phyloP scores from a whole-genome alignment of 257 asterid species.

The Anisodus tanguticus region DNA sequence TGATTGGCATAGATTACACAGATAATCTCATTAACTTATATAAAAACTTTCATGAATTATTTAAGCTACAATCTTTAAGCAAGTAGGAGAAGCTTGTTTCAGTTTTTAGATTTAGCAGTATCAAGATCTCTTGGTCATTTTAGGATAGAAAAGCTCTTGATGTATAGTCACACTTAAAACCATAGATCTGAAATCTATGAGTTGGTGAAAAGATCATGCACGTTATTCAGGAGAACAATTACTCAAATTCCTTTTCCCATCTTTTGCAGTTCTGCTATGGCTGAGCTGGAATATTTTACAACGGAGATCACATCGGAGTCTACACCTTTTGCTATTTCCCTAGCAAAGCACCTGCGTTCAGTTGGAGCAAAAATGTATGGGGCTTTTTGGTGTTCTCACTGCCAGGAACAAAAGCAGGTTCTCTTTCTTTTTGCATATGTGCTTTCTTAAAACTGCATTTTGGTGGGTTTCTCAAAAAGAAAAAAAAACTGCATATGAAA shows the following conservation, averaged over 20 bases:
- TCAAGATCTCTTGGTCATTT: neutral
- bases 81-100: neutral
- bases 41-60: neutral
- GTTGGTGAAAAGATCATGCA: slow-evolving; percentile 17
- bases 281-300: slow-evolving; percentile 64
- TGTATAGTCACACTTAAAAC: neutral
- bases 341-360: slow-evolving; percentile 77
- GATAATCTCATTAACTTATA: neutral
- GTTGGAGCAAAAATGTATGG: slow-evolving; percentile 87
- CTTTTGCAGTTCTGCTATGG: slow-evolving; percentile 54
- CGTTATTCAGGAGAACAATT: neutral
- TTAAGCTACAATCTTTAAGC: neutral
- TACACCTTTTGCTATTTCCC: slow-evolving; percentile 80
- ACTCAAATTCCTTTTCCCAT: slow-evolving; percentile 25
- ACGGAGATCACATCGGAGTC: slow-evolving; percentile 66
- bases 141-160: slow-evolving; percentile 6
- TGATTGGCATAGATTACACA: neutral
- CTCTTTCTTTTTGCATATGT: slow-evolving; percentile 25
- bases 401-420: slow-evolving; percentile 87
- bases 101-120: slow-evolving; percentile 11
- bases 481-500: neutral
- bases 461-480: neutral
- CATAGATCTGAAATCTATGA: neutral
- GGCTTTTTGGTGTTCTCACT: slow-evolving; percentile 97
- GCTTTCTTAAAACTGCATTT: slow-evolving; percentile 20